Conservation (phyloP, 768 basidiomycete species). For the Serendipita vermifera region DNA sequence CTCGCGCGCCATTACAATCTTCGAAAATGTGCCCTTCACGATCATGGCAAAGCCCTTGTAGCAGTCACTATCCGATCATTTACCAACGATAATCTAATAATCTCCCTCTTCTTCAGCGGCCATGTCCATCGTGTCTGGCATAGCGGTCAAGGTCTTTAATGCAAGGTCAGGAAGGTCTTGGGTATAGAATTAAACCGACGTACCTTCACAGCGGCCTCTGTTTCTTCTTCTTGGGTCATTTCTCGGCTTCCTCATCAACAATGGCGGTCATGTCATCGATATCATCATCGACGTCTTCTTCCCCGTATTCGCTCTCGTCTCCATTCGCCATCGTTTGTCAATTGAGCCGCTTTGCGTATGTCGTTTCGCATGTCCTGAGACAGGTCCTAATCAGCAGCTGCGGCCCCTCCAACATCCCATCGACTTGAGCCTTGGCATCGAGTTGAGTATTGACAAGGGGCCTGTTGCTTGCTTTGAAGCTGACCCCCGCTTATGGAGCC, state of each 20-base stretch:
- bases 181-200: slow-evolving; percentile 11
- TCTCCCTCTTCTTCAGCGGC: slow-evolving; percentile 93
- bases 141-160: slow-evolving; percentile 30
- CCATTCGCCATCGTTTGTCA: slow-evolving; percentile 22
- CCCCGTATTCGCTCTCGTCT: slow-evolving; percentile 40
- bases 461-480: slow-evolving; percentile 28
- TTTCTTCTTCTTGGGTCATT: slow-evolving; percentile 41
- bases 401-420: slow-evolving; percentile 52
- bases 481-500: slow-evolving; percentile 15
- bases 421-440: slow-evolving; percentile 28
- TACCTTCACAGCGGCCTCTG: slow-evolving; percentile 38
- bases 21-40: slow-evolving; percentile 99
- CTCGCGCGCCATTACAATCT: slow-evolving; percentile 82
- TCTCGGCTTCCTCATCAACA: slow-evolving; percentile 28
- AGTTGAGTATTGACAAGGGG: slow-evolving; percentile 44
- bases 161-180: neutral
- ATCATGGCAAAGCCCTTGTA: slow-evolving; percentile 91
- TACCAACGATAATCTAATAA: slow-evolving; percentile 86
- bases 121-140: slow-evolving; percentile 64
- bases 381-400: slow-evolving; percentile 88
- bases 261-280: slow-evolving; percentile 95
- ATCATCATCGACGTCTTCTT: slow-evolving; percentile 66
- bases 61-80: slow-evolving; percentile 82
- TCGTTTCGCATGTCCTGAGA: slow-evolving; percentile 72
- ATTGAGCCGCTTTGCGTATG: slow-evolving; percentile 45